Evolutionary conservation across 2,329 filamentous ascomycete species (phyloP).

Genomic region (Metarhizium humberi): DNA sequence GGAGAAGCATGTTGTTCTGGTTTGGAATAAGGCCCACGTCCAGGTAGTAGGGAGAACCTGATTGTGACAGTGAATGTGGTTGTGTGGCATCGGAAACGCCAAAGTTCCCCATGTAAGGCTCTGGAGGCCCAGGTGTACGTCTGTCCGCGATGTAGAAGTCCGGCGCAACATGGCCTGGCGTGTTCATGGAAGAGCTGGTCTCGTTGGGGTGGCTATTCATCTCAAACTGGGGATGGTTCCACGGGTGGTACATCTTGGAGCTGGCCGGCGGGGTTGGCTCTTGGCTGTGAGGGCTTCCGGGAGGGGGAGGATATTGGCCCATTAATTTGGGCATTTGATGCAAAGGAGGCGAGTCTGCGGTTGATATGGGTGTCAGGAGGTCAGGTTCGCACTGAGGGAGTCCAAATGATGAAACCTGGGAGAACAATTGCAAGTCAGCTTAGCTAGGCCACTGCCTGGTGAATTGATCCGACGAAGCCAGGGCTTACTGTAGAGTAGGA

Average conservation of each 20-base stretch:
- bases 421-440: neutral
- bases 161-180: slow-evolving; percentile 23
- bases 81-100: slow-evolving; percentile 24
- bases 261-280: slow-evolving; percentile 39
- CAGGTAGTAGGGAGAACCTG: slow-evolving; percentile 18
- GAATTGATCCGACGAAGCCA: neutral
- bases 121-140: slow-evolving; percentile 26
- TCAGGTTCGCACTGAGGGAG: slow-evolving; percentile 31
- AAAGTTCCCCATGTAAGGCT: slow-evolving; percentile 27
- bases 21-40: slow-evolving; percentile 16
- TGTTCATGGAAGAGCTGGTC: slow-evolving; percentile 35
- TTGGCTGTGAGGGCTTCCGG: slow-evolving; percentile 26
- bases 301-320: slow-evolving; percentile 29
- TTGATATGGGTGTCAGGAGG: slow-evolving; percentile 43
- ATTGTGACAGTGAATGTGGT: slow-evolving; percentile 13
- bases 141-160: slow-evolving; percentile 32
- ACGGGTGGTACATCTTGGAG: slow-evolving; percentile 35
- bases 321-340: slow-evolving; percentile 33
- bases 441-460: neutral
- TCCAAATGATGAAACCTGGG: slow-evolving; percentile 21
- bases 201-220: slow-evolving; percentile 32
- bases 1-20: slow-evolving; percentile 17
- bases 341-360: slow-evolving; percentile 36
- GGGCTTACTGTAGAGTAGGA: slow-evolving; percentile 24
- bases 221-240: slow-evolving; percentile 28